phyloP scores from a whole-genome alignment of 768 basidiomycete species.

The Sporobolomyces pararoseus region DNA sequence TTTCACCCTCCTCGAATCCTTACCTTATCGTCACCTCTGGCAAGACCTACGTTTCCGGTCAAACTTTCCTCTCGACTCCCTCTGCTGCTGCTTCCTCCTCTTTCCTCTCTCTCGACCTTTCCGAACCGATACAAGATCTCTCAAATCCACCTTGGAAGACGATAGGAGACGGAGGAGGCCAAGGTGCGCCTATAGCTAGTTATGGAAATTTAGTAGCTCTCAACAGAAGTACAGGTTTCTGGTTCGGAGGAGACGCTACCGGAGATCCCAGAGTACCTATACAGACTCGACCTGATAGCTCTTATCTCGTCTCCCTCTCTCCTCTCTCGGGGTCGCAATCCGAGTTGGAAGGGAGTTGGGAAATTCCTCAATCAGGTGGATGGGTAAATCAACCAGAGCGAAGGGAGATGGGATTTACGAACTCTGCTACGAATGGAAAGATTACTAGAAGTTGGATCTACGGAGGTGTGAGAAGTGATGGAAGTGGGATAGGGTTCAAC shows the following conservation, averaged over 20 bases:
- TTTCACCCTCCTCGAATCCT: slow-evolving; percentile 9
- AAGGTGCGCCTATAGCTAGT: neutral
- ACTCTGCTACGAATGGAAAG: slow-evolving; percentile 28
- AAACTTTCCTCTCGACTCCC: slow-evolving; percentile 30
- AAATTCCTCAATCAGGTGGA: neutral
- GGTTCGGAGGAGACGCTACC: slow-evolving; percentile 35
- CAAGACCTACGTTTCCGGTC: slow-evolving; percentile 25
- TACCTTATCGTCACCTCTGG: slow-evolving; percentile 30
- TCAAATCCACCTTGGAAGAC: slow-evolving; percentile 22
- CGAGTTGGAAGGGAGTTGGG: slow-evolving; percentile 4
- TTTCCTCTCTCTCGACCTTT: slow-evolving; percentile 29
- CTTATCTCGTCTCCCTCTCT: slow-evolving; percentile 13
- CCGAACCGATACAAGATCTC: slow-evolving; percentile 26
- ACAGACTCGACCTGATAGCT: slow-evolving; percentile 26
- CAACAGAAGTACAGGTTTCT: neutral
- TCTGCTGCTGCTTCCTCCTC: too few relatives aligned
- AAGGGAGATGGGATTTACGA: neutral
- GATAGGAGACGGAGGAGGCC: neutral
- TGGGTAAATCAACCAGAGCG: slow-evolving; percentile 25
- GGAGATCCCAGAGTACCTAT: slow-evolving; percentile 24
- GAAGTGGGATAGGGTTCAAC: slow-evolving; percentile 5
- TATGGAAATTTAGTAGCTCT: slow-evolving; percentile 20
- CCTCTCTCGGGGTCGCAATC: too few relatives aligned
- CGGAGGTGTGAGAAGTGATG: slow-evolving; percentile 27
- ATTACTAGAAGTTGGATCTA: slow-evolving; percentile 30